Conservation (phyloP, 768 basidiomycete genomes). For the Coprinopsis sp. region DNA sequence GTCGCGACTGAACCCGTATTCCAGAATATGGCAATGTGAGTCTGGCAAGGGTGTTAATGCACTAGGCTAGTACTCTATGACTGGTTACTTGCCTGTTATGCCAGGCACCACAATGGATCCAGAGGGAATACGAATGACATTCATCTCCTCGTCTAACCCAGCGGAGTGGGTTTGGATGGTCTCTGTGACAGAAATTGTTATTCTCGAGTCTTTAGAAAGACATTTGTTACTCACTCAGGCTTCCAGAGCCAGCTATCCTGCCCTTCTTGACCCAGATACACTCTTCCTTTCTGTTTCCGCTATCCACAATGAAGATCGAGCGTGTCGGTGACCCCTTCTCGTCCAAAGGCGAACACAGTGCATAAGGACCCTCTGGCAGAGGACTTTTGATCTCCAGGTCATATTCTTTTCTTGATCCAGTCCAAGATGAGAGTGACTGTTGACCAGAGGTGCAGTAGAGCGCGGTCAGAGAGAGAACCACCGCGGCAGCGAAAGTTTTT, state of each 20-base stretch:
- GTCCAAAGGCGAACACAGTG: background rate
- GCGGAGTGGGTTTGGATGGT: background rate
- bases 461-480: background rate
- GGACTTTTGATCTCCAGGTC: too few species aligned
- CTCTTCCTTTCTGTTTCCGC: slow-evolving; percentile 8
- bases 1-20: slow-evolving; percentile 65
- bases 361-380: background rate
- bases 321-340: background rate
- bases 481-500: background rate
- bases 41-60: slow-evolving; percentile 37
- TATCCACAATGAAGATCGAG: slow-evolving; percentile 11
- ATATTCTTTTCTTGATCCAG: too few species aligned
- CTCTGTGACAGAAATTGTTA: background rate
- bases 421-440: too few species aligned
- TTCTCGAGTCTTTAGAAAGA: background rate
- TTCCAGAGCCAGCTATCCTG: background rate
- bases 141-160: too few species aligned
- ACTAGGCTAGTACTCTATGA: background rate
- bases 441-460: background rate
- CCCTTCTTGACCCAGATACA: background rate
- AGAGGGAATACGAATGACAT: slow-evolving; percentile 44
- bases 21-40: slow-evolving; percentile 74
- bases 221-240: background rate
- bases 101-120: slow-evolving; percentile 69
- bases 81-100: slow-evolving; percentile 51